Conservation (phyloP, 306 rosid species). For the Luffa aegyptiaca region DNA sequence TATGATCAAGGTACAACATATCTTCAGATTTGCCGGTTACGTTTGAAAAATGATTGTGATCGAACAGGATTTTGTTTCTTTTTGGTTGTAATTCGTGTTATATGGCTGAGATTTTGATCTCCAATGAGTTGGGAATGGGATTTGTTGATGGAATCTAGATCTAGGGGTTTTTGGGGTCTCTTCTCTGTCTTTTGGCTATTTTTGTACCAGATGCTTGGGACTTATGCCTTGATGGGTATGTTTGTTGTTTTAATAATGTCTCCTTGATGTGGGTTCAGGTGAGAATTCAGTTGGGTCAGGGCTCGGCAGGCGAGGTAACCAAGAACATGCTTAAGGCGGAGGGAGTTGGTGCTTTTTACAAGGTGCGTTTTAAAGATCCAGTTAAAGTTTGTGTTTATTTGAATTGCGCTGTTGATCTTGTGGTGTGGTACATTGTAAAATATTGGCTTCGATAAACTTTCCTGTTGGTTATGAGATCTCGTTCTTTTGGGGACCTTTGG, state of each 20-base stretch:
- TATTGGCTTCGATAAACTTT: background rate
- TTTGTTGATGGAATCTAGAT: conserved; percentile 29
- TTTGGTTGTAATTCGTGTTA: background rate
- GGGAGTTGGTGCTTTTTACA: conserved; percentile 76
- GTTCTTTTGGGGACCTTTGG: background rate
- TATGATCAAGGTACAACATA: conserved; percentile 77
- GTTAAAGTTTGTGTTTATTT: background rate
- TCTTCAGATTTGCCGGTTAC: background rate
- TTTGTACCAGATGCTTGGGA: background rate
- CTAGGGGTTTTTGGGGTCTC: conserved; percentile 20
- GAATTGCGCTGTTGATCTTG: background rate
- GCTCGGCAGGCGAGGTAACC: conserved; percentile 71
- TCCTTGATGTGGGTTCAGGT: conserved; percentile 40
- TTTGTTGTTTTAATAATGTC: background rate
- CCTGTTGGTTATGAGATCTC: conserved; percentile 3
- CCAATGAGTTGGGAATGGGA: background rate
- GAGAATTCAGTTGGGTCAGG: conserved; percentile 98
- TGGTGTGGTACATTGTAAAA: background rate
- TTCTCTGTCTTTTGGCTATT: background rate
- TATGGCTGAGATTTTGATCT: background rate
- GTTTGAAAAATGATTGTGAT: background rate
- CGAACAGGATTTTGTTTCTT: background rate
- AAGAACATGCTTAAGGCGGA: conserved; percentile 75
- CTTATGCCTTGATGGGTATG: background rate
- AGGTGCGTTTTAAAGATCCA: conserved; percentile 32